These are phyloP conservation scores for Isatis lusitanica DNA, from an alignment of 441 rosid genomes.

Conservation along the genomic window DNA sequence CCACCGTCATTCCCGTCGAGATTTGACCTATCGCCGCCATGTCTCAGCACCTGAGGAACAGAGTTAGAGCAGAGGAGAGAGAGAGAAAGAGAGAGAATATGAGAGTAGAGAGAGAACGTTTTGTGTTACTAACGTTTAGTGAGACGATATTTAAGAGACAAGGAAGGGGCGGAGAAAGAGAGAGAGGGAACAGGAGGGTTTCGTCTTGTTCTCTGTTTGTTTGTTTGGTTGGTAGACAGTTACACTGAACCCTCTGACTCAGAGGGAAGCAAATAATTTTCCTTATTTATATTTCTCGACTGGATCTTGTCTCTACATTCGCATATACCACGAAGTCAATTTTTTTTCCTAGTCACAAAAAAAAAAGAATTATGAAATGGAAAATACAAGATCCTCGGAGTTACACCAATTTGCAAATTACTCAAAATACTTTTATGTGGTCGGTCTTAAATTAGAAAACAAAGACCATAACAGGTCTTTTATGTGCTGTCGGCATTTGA, in stretches of 20 bases:
- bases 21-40: constrained; percentile 42
- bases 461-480: neutral
- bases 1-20: constrained; percentile 25
- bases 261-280: neutral
- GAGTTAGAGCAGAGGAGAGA: constrained; percentile 17
- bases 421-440: neutral
- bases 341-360: neutral
- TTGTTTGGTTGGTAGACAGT: constrained; percentile 28
- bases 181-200: constrained; percentile 14
- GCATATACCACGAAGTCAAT: constrained; percentile 6
- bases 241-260: constrained; percentile 34
- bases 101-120: neutral
- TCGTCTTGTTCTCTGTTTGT: constrained; percentile 1
- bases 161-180: constrained; percentile 14
- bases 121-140: constrained; percentile 22
- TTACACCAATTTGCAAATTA: neutral
- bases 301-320: neutral
- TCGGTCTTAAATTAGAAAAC: neutral
- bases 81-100: constrained; percentile 11
- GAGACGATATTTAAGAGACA: constrained; percentile 11
- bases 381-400: neutral
- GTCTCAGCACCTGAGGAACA: constrained; percentile 27
- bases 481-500: neutral
- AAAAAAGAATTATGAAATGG: neutral
- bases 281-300: neutral